These are phyloP conservation scores for Hirsutella thompsonii DNA, from an alignment of 2,329 filamentous ascomycete species.

Conservation along the genomic window DNA sequence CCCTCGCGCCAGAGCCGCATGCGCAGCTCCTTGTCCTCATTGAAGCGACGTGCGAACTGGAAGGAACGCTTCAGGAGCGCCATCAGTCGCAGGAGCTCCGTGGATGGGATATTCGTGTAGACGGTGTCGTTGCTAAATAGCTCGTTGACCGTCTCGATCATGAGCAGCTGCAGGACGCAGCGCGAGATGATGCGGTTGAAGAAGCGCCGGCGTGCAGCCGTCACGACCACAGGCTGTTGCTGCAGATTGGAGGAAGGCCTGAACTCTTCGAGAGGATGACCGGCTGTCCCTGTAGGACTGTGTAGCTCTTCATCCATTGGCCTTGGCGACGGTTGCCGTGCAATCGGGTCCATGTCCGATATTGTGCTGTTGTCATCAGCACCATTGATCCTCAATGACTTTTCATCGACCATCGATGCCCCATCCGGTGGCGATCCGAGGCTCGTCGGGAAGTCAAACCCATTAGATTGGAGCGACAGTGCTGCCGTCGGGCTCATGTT, in stretches of 20 bases:
- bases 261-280: slow-evolving; percentile 67
- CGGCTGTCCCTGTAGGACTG: slow-evolving; percentile 16
- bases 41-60: slow-evolving; percentile 93
- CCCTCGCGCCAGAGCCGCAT: slow-evolving; percentile 93
- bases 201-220: slow-evolving; percentile 81
- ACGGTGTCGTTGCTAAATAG: slow-evolving; percentile 96
- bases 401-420: slow-evolving; percentile 30
- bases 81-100: slow-evolving; percentile 86
- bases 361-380: slow-evolving; percentile 22
- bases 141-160: slow-evolving; percentile 99
- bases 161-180: slow-evolving; percentile 91
- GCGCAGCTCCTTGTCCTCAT: slow-evolving; percentile 89
- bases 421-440: slow-evolving; percentile 27
- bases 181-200: slow-evolving; percentile 99
- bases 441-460: slow-evolving; percentile 33
- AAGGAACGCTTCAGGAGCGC: slow-evolving; percentile 88
- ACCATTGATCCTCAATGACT: slow-evolving; percentile 49
- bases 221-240: slow-evolving; percentile 84
- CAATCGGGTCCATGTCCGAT: slow-evolving; percentile 19
- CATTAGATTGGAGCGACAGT: slow-evolving; percentile 38
- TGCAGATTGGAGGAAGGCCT: slow-evolving; percentile 63
- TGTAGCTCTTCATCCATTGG: slow-evolving; percentile 21
- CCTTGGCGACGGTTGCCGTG: slow-evolving; percentile 13
- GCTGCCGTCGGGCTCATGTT: slow-evolving; percentile 40
- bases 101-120: slow-evolving; percentile 82